Percentiles rank a stretch among this genome's conserved stretches.
Evolutionary conservation across 2,329 filamentous ascomycete species (phyloP).

Genomic region (Lasiodiplodia gonubiensis): DNA sequence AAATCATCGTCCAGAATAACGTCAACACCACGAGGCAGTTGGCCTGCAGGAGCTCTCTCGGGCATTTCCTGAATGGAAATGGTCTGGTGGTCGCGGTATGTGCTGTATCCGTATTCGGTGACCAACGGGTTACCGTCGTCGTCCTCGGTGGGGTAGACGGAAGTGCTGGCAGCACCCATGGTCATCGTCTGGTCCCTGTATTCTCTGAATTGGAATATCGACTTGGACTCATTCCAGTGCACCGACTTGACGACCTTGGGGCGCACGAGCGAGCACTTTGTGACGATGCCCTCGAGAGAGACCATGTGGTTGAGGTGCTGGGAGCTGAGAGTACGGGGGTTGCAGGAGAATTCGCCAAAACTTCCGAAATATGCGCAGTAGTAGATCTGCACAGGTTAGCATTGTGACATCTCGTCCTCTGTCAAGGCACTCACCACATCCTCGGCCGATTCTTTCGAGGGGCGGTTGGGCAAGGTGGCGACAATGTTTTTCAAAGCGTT

Average conservation of each 20-base stretch:
- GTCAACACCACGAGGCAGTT: slow-evolving; percentile 92
- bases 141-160: slow-evolving; percentile 93
- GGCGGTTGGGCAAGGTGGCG: slow-evolving; percentile 75
- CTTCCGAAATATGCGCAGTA: slow-evolving; percentile 98
- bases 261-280: slow-evolving; percentile 90
- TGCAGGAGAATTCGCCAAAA: slow-evolving; percentile 94
- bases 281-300: slow-evolving; percentile 95
- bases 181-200: slow-evolving; percentile 99
- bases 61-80: slow-evolving; percentile 99
- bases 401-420: too few relatives aligned
- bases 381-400: slow-evolving; percentile 58
- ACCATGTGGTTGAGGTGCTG: slow-evolving; percentile 95
- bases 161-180: slow-evolving; percentile 80
- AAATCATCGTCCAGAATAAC: slow-evolving; percentile 96
- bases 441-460: slow-evolving; percentile 74
- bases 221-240: slow-evolving; percentile 88
- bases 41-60: slow-evolving; percentile 90
- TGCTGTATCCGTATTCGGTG: slow-evolving; percentile 95
- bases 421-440: slow-evolving; percentile 63
- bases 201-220: slow-evolving; percentile 85
- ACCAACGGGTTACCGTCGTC: slow-evolving; percentile 89
- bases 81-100: slow-evolving; percentile 94
- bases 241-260: slow-evolving; percentile 99
- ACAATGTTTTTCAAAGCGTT: slow-evolving; percentile 88
- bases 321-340: slow-evolving; percentile 89